Evolutionary conservation across 1,284 basidiomycete species (phyloP).

Genomic region (Amylostereum areolatum): DNA sequence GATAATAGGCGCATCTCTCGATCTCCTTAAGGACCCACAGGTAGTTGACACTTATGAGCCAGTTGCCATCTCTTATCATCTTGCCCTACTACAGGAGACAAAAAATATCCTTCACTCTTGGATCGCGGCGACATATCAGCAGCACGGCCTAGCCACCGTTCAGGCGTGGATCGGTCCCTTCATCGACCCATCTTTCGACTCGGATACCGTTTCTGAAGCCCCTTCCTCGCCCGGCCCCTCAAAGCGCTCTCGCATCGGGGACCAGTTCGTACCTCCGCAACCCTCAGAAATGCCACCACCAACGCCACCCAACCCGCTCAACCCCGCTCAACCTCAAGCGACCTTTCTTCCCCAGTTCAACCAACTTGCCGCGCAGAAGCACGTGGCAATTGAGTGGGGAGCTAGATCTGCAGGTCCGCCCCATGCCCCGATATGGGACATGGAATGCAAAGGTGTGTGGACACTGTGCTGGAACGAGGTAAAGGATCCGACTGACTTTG

Average conservation of each 20-base stretch:
- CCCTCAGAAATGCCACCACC: conserved; percentile 46
- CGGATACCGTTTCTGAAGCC: not conserved
- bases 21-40: too few species aligned
- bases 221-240: not conserved
- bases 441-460: conserved; percentile 41
- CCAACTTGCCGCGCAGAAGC: conserved; percentile 59
- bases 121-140: conserved; percentile 55
- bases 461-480: not conserved
- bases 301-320: conserved; percentile 34
- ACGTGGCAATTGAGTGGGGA: conserved; percentile 53
- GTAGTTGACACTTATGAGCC: not conserved
- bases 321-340: conserved; percentile 22
- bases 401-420: conserved; percentile 54
- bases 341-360: conserved; percentile 69
- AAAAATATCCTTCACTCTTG: conserved; percentile 57
- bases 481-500: not conserved
- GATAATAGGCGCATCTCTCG: conserved; percentile 42
- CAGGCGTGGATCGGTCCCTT: conserved; percentile 55
- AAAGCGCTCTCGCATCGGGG: too few species aligned
- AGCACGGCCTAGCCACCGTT: conserved; percentile 45
- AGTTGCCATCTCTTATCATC: conserved; percentile 4
- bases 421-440: conserved; percentile 61
- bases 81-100: conserved; percentile 41
- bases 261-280: conserved; percentile 16
- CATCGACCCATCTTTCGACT: conserved; percentile 33